These are phyloP conservation scores for Hemisphaericaspora xylofermentans DNA, from an alignment of 1,139 yeast species.

Conservation along the genomic window DNA sequence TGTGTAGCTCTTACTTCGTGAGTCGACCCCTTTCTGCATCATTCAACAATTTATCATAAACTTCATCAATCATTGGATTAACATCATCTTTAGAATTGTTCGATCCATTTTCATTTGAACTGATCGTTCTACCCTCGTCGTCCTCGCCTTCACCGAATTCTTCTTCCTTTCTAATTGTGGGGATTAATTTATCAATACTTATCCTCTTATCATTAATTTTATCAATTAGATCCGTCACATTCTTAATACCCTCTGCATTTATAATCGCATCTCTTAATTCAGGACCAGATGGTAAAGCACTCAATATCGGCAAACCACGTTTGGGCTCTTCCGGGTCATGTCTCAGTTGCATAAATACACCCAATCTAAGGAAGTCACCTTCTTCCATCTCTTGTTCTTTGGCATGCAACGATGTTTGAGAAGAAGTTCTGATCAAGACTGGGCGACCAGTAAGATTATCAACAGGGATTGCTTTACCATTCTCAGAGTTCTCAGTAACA, in stretches of 20 bases:
- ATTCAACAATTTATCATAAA: conserved; percentile 66
- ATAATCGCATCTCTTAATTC: conserved; percentile 70
- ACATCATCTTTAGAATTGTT: conserved; percentile 30
- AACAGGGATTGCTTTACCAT: conserved; percentile 55
- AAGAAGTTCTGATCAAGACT: conserved; percentile 59
- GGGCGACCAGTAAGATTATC: conserved; percentile 74
- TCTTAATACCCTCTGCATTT: conserved; percentile 73
- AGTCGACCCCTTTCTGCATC: conserved; percentile 62
- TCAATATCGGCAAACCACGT: conserved; percentile 34
- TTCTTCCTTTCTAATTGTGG: conserved; percentile 1
- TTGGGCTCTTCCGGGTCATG: conserved; percentile 17
- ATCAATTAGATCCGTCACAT: conserved; percentile 67
- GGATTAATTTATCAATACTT: conserved; percentile 50
- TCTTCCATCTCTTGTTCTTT: conserved; percentile 84
- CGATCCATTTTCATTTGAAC: conserved; percentile 30
- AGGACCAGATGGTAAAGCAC: conserved; percentile 66
- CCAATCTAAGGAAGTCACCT: conserved; percentile 87
- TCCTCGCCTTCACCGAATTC: conserved; percentile 12
- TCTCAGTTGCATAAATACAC: conserved; percentile 68
- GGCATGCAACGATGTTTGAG: conserved; percentile 67
- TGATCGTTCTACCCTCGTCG: conserved; percentile 12
- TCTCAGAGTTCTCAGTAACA: conserved; percentile 57
- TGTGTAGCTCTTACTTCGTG: conserved; percentile 12
- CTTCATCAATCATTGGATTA: conserved; percentile 56
- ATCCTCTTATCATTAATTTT: conserved; percentile 57